Conservation (phyloP, 148 eudicot genomes). For the Arctostaphylos glauca region DNA sequence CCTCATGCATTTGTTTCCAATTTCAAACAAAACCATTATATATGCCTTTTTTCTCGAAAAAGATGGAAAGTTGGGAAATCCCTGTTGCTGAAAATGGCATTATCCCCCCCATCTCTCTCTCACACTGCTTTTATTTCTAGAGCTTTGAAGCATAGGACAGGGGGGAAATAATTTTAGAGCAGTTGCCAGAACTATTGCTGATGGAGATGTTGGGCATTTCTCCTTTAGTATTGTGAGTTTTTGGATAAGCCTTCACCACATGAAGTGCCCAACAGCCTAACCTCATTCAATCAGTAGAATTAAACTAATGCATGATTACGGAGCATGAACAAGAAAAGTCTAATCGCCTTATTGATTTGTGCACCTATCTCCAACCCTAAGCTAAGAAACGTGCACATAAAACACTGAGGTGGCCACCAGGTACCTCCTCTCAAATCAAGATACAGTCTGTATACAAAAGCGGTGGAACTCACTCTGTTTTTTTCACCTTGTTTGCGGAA, state of each 20-base stretch:
- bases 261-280: conserved; percentile 18
- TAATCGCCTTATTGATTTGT: conserved; percentile 18
- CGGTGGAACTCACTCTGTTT: too few species aligned
- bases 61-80: conserved; percentile 8
- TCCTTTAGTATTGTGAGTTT: too few species aligned
- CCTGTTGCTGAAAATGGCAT: conserved; percentile 8
- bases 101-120: neutral
- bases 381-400: neutral
- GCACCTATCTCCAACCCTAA: conserved; percentile 19
- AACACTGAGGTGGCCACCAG: neutral
- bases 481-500: too few species aligned
- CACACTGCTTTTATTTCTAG: neutral
- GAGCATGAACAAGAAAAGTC: conserved; percentile 8
- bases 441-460: too few species aligned
- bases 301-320: conserved; percentile 15
- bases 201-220: neutral
- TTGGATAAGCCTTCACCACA: neutral
- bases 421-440: neutral
- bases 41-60: neutral
- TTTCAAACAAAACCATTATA: neutral
- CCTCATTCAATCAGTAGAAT: conserved; percentile 2
- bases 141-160: conserved; percentile 4
- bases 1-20: neutral
- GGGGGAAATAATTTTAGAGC: neutral
- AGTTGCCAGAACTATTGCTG: neutral